Base-by-base conservation (phyloP, 1,284 basidiomycete genomes). In the Mycena citricolor region DNA sequence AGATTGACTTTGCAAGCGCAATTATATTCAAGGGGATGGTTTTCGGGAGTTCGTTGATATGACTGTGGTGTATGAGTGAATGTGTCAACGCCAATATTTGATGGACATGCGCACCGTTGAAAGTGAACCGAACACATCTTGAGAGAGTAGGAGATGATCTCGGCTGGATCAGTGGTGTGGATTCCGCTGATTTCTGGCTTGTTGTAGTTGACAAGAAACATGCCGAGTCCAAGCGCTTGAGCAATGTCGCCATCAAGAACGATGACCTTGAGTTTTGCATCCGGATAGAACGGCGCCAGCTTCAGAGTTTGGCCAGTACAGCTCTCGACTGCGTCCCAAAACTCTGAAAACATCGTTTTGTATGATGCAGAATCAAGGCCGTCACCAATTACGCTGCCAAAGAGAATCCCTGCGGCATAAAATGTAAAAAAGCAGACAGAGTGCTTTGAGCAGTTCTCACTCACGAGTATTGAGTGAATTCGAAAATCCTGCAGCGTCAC, bases 51-150 rank as follows among this genome's bases (percentile, higher is more conserved):
- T 54, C 46, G 29, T 57, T 51, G 8, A 51, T 51, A 30, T 53
- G 45, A 14, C 55, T 57, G 14, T n/a, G n/a, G 14, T 8, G 14
- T 24, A 21, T 38, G 35, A 6, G 13, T 43, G 5, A 22, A 21
- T 20, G 22, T 11, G 16, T 8, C 8, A 36, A 32, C n/a, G n/a
- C n/a, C n/a, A n/a, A n/a, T n/a, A n/a, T n/a, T n/a, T n/a, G n/a
- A n/a, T 22, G 22, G 11, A 24, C 38, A 40, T 33, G n/a, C n/a
- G n/a, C 28, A 42, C 54, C 40, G 28, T 38, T 25, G 8, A 22
- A 53, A 54, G 32, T 54, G 54, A 20, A 45, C 26, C 13, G 37
- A 11, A 42, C 56, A 58, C 8, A 45, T 53, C 30, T 56, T 54
- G 4, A 49, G 34, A 17, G 43, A 30, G 23, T 49, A 26, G n/a